Evolutionary conservation across 1,284 basidiomycete genomes (phyloP).

Genomic region (Pulveroboletus ridleyi): DNA sequence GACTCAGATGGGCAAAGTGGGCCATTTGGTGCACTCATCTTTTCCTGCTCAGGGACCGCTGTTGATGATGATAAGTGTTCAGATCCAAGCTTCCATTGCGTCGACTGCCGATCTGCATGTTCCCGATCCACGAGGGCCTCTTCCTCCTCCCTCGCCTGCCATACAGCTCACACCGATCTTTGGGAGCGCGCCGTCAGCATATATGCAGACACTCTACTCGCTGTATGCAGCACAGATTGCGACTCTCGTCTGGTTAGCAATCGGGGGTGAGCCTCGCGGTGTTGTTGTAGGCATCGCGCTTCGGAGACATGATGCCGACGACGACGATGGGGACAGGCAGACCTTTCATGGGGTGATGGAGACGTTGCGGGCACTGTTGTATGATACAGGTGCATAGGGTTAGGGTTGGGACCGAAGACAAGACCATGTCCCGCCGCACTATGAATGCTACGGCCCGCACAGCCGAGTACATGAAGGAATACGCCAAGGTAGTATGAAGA

Average conservation of each 20-base stretch:
- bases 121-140: slow-evolving; percentile 37
- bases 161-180: slow-evolving; percentile 81
- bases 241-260: slow-evolving; percentile 77
- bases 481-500: slow-evolving; percentile 22
- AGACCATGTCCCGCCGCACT: too few relatives aligned
- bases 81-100: slow-evolving; percentile 86
- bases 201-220: slow-evolving; percentile 75
- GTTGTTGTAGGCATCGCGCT: slow-evolving; percentile 79
- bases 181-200: slow-evolving; percentile 70
- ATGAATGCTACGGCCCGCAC: slow-evolving; percentile 51
- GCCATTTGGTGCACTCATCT: slow-evolving; percentile 68
- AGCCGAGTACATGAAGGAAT: slow-evolving; percentile 46
- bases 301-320: slow-evolving; percentile 42
- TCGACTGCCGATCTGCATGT: slow-evolving; percentile 59
- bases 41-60: slow-evolving; percentile 3
- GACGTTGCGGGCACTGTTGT: background rate
- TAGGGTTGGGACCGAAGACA: slow-evolving; percentile 36
- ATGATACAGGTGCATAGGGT: slow-evolving; percentile 19
- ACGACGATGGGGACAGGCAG: slow-evolving; percentile 53
- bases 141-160: slow-evolving; percentile 77
- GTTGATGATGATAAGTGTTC: slow-evolving; percentile 13
- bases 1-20: slow-evolving; percentile 89
- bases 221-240: slow-evolving; percentile 89
- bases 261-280: slow-evolving; percentile 50
- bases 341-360: slow-evolving; percentile 75